Percentiles rank a stretch among this genome's conserved stretches.
Evolutionary conservation across 169 alveolate genomes (phyloP).

Genomic region (Blepharisma undulans): DNA sequence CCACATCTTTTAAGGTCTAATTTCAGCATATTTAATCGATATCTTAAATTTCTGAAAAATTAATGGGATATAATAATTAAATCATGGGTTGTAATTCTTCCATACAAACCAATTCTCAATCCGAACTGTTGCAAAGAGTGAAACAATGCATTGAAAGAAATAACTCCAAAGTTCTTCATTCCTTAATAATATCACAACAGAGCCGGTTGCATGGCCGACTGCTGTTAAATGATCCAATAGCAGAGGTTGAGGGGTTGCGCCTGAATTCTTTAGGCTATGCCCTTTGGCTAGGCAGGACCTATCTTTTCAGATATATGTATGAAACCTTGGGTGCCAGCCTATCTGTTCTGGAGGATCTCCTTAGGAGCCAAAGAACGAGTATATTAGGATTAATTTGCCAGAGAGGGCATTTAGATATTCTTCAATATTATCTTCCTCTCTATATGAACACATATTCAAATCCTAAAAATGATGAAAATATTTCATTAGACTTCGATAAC

Average conservation of each 20-base stretch:
- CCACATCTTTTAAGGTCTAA: neutral
- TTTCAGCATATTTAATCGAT: neutral
- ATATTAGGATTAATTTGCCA: neutral
- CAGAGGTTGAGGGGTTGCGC: neutral
- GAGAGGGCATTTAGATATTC: neutral
- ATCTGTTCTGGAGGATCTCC: neutral
- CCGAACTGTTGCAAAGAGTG: neutral
- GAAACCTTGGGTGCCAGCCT: slow-evolving; percentile 1
- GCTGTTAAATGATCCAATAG: slow-evolving; percentile 15
- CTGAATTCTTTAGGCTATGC: slow-evolving; percentile 30
- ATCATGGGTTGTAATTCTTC: neutral
- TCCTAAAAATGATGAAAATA: too few relatives aligned
- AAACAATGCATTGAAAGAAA: neutral
- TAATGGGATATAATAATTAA: neutral
- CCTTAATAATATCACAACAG: neutral
- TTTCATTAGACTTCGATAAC: neutral
- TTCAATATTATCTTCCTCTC: neutral
- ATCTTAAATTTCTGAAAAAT: neutral
- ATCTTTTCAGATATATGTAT: neutral
- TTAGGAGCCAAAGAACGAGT: neutral
- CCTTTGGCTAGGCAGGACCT: slow-evolving; percentile 1
- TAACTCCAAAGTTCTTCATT: neutral
- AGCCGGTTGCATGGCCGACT: neutral
- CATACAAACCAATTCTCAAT: neutral
- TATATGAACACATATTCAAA: neutral